A percentile compares a stretch with the other conserved stretches of the same genome.
phyloP scores from a whole-genome alignment of 2,329 filamentous ascomycete species.

The Penicillium frequentans region DNA sequence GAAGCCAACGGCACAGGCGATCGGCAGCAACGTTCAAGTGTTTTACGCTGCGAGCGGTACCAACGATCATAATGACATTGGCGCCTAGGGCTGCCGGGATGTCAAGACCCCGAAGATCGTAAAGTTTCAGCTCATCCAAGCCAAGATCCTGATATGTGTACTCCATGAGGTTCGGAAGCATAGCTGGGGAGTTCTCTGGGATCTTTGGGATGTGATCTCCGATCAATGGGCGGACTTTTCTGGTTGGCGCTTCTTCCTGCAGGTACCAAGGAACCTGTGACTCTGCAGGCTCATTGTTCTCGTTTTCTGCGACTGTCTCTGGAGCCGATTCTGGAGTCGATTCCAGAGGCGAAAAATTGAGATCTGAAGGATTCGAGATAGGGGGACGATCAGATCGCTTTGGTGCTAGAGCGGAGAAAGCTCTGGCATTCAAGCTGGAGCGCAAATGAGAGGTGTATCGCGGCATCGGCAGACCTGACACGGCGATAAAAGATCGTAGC shows the following conservation, averaged over 20 bases:
- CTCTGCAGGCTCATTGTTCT: conserved; percentile 3
- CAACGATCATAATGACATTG: conserved; percentile 89
- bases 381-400: conserved; percentile 27
- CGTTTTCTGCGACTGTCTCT: conserved; percentile 1
- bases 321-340: background rate
- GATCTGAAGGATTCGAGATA: conserved; percentile 12
- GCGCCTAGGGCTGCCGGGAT: conserved; percentile 84
- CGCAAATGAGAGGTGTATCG: conserved; percentile 16
- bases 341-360: conserved; percentile 10
- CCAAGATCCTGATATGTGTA: conserved; percentile 83
- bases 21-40: conserved; percentile 91
- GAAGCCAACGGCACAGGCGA: conserved; percentile 82
- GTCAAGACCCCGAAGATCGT: conserved; percentile 82
- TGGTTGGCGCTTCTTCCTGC: conserved; percentile 59
- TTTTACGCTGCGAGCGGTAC: conserved; percentile 86
- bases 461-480: conserved; percentile 27
- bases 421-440: conserved; percentile 18
- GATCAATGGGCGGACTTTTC: conserved; percentile 45
- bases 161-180: conserved; percentile 71
- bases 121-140: conserved; percentile 73
- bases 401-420: conserved; percentile 25
- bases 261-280: conserved; percentile 73
- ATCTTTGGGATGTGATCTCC: conserved; percentile 62
- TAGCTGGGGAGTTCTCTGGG: conserved; percentile 67
- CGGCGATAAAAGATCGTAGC: conserved; percentile 30